phyloP scores from a whole-genome alignment of 345 rosid species.

The Erodium maritimum region DNA sequence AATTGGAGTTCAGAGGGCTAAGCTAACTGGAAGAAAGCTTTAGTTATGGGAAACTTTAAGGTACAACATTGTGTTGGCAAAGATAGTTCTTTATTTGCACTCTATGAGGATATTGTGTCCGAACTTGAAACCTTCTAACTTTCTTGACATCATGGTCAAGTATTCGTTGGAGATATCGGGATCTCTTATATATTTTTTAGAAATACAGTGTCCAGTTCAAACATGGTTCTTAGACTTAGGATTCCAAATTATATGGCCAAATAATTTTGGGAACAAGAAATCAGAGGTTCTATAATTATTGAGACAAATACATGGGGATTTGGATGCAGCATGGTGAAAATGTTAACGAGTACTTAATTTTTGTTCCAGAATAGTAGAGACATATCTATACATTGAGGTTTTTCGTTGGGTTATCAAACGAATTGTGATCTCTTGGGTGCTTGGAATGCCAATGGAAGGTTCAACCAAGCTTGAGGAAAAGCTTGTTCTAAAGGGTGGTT shows the following conservation, averaged over 20 bases:
- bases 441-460: too few relatives aligned
- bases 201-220: conserved; percentile 52
- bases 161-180: conserved; percentile 68
- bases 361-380: conserved; percentile 48
- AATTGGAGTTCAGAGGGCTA: conserved; percentile 71
- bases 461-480: too few relatives aligned
- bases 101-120: conserved; percentile 55
- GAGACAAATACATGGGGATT: conserved; percentile 97
- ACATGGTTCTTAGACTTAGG: conserved; percentile 58
- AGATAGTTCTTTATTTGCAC: conserved; percentile 57
- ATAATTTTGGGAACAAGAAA: conserved; percentile 88
- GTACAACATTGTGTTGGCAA: conserved; percentile 59
- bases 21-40: conserved; percentile 70
- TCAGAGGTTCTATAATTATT: conserved; percentile 65
- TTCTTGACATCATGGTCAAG: conserved; percentile 58
- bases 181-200: conserved; percentile 62
- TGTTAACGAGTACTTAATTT: conserved; percentile 64
- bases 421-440: conserved; percentile 47
- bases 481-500: too few relatives aligned
- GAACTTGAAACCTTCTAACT: conserved; percentile 68
- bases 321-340: conserved; percentile 82
- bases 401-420: conserved; percentile 92
- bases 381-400: conserved; percentile 85
- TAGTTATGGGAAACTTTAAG: conserved; percentile 51
- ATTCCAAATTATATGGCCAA: conserved; percentile 96